Percentiles rank a stretch among this genome's conserved stretches.
Evolutionary conservation across 305 asterid species (phyloP).

Genomic region (Fraxinus sp.): DNA sequence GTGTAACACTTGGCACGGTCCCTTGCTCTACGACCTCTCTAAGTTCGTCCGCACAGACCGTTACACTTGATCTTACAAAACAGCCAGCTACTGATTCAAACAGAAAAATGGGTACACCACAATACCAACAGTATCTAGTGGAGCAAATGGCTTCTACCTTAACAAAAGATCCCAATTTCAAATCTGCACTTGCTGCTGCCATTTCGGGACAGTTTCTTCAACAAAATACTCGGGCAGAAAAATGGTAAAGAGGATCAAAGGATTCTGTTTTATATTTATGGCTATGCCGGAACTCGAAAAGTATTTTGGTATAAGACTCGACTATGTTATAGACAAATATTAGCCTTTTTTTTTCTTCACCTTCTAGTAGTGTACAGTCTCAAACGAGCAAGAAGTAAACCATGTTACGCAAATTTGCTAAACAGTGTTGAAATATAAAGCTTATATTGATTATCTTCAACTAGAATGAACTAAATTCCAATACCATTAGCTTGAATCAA

Average conservation of each 20-base stretch:
- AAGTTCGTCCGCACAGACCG: constrained; percentile 45
- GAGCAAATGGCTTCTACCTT: constrained; percentile 94
- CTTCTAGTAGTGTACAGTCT: not conserved
- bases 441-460: not conserved
- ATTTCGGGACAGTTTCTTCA: constrained; percentile 76
- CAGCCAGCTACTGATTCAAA: constrained; percentile 26
- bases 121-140: constrained; percentile 51
- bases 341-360: not conserved
- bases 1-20: constrained; percentile 37
- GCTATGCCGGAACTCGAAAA: not conserved
- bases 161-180: constrained; percentile 86
- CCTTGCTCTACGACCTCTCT: constrained; percentile 47
- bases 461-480: not conserved
- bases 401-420: not conserved
- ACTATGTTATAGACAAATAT: not conserved
- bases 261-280: not conserved
- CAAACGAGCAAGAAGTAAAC: not conserved
- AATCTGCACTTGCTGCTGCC: constrained; percentile 89
- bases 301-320: not conserved
- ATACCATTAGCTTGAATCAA: not conserved
- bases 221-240: constrained; percentile 34
- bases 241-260: constrained; percentile 27
- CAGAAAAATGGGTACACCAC: constrained; percentile 37
- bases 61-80: constrained; percentile 57
- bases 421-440: not conserved